Evolutionary conservation across 371 early-diverging fungal species (phyloP).

Genomic region (Rhizopus microsporus): DNA sequence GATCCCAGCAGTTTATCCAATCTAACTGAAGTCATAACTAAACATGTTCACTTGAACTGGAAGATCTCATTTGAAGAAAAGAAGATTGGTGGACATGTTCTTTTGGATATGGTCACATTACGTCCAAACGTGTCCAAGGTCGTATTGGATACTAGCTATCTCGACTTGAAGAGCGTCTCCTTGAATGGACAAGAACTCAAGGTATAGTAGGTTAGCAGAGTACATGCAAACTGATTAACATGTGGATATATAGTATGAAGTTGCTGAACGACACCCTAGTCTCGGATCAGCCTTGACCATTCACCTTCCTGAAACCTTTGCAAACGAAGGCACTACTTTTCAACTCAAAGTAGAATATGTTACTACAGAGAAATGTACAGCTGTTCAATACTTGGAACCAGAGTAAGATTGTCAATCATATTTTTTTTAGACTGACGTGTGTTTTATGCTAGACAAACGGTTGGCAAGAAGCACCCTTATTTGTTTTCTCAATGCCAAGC

Average conservation of each 20-base stretch:
- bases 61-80: slow-evolving; percentile 75
- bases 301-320: slow-evolving; percentile 50
- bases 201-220: slow-evolving; percentile 31
- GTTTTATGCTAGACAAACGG: slow-evolving; percentile 71
- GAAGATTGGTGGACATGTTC: slow-evolving; percentile 68
- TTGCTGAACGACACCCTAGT: slow-evolving; percentile 60
- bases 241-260: slow-evolving; percentile 44
- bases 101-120: slow-evolving; percentile 57
- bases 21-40: slow-evolving; percentile 67
- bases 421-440: neutral
- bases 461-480: slow-evolving; percentile 92
- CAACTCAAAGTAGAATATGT: slow-evolving; percentile 72
- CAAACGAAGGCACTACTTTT: slow-evolving; percentile 41
- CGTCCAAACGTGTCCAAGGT: slow-evolving; percentile 57
- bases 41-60: slow-evolving; percentile 77
- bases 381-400: slow-evolving; percentile 90
- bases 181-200: slow-evolving; percentile 41
- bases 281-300: slow-evolving; percentile 82
- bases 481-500: slow-evolving; percentile 96
- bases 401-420: slow-evolving; percentile 13
- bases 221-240: too few species aligned
- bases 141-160: slow-evolving; percentile 78
- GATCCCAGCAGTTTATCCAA: slow-evolving; percentile 91
- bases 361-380: slow-evolving; percentile 82
- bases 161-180: slow-evolving; percentile 59